These are phyloP conservation scores for Phytophthora palmivora DNA, from an alignment of 352 stramenopile species.

Conservation along the genomic window DNA sequence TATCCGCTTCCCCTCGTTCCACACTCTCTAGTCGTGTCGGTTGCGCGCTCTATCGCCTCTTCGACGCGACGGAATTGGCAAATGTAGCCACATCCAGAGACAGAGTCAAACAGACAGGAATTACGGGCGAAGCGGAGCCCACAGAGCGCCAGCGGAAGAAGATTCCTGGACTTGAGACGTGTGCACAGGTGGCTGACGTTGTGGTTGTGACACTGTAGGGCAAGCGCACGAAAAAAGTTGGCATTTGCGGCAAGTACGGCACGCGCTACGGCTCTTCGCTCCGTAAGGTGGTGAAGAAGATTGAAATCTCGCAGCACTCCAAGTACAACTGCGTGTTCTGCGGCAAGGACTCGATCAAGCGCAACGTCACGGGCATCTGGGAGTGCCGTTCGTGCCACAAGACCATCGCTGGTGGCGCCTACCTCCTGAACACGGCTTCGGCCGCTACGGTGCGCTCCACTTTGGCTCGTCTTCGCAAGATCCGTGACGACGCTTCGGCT, in stretches of 20 bases:
- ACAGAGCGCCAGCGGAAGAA: background rate
- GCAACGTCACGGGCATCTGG: slow-evolving; percentile 97
- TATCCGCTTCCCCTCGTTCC: slow-evolving; percentile 16
- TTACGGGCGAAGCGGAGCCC: slow-evolving; percentile 1
- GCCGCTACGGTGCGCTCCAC: slow-evolving; percentile 98
- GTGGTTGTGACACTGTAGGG: slow-evolving; percentile 64
- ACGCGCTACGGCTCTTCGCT: slow-evolving; percentile 99
- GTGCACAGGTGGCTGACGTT: slow-evolving; percentile 21
- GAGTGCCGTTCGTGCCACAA: slow-evolving; percentile 99
- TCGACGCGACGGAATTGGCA: background rate
- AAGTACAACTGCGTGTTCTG: slow-evolving; percentile 99
- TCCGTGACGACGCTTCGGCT: slow-evolving; percentile 82
- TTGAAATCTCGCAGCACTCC: slow-evolving; percentile 99
- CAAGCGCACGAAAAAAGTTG: slow-evolving; percentile 99
- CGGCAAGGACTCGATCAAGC: slow-evolving; percentile 98
- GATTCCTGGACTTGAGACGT: background rate
- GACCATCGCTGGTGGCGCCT: slow-evolving; percentile 97
- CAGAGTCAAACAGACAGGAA: slow-evolving; percentile 14
- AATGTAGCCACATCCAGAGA: slow-evolving; percentile 9
- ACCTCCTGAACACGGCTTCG: slow-evolving; percentile 97
- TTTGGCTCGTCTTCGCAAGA: slow-evolving; percentile 97
- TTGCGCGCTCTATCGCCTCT: background rate
- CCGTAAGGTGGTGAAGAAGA: slow-evolving; percentile 99
- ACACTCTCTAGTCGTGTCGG: slow-evolving; percentile 7
- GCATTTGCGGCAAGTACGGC: slow-evolving; percentile 99